phyloP scores from a whole-genome alignment of 2,329 filamentous ascomycete genomes.

The Ambrosiella cleistominuta region DNA sequence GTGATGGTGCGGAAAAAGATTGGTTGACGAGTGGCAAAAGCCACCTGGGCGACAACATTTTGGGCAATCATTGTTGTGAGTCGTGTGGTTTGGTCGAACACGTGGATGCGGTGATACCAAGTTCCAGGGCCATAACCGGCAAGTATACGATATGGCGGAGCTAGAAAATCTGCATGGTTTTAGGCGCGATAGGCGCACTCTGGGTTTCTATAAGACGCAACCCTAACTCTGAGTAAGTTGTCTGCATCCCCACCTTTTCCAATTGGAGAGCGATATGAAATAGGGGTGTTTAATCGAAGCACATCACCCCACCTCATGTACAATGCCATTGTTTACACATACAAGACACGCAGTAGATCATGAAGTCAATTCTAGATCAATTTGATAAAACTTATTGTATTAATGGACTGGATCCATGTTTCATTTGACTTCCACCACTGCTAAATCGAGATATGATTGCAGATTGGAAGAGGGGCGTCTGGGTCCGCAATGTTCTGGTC shows the following conservation, averaged over 20 bases:
- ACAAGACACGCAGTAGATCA: too few species aligned
- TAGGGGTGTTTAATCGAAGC: too few species aligned
- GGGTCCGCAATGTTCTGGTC: slow-evolving; percentile 7
- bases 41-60: slow-evolving; percentile 8
- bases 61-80: slow-evolving; percentile 15
- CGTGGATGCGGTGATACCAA: background rate
- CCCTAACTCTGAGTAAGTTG: background rate
- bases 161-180: slow-evolving; percentile 8
- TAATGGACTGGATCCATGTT: too few species aligned
- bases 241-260: background rate
- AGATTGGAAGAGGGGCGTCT: slow-evolving; percentile 5
- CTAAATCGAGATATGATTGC: background rate
- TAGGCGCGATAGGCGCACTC: slow-evolving; percentile 1
- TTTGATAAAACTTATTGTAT: too few species aligned
- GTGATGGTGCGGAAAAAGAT: slow-evolving; percentile 7
- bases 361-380: too few species aligned
- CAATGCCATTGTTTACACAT: too few species aligned
- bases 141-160: background rate
- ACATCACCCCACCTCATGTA: too few species aligned
- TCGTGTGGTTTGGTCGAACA: background rate
- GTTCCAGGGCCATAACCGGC: background rate
- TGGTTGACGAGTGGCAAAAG: slow-evolving; percentile 4
- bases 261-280: too few species aligned
- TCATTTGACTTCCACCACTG: too few species aligned
- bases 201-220: background rate